phyloP scores from a whole-genome alignment of 257 asterid genomes.

The Jaltomata sinuosa region DNA sequence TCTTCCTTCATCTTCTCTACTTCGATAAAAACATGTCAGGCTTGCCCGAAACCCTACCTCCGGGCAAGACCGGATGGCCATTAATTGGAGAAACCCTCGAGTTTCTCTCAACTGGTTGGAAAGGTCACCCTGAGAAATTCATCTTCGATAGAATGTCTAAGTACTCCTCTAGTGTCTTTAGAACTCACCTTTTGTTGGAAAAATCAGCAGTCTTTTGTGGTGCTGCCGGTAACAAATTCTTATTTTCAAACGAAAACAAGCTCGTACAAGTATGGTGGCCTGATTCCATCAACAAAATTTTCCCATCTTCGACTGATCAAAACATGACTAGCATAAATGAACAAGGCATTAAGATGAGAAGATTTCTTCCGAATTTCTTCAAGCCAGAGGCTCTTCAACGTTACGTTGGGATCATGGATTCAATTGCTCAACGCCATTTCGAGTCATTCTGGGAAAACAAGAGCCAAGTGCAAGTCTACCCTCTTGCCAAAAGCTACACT shows the following conservation, averaged over 20 bases:
- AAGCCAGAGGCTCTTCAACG: constrained; percentile 52
- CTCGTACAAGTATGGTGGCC: constrained; percentile 61
- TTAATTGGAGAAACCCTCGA: constrained; percentile 43
- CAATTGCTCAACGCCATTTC: constrained; percentile 32
- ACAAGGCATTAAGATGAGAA: constrained; percentile 38
- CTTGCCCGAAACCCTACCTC: constrained; percentile 22
- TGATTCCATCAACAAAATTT: constrained; percentile 31
- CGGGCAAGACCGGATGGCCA: constrained; percentile 53
- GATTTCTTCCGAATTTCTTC: constrained; percentile 46
- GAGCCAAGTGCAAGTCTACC: constrained; percentile 23
- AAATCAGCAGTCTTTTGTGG: constrained; percentile 43
- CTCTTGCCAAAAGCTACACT: constrained; percentile 38
- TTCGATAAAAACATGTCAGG: constrained; percentile 15
- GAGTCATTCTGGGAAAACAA: constrained; percentile 36
- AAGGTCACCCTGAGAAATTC: constrained; percentile 11
- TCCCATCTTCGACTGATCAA: constrained; percentile 18
- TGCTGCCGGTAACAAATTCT: constrained; percentile 40
- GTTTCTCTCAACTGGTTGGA: constrained; percentile 1
- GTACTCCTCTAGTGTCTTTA: constrained; percentile 33
- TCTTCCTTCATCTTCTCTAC: constrained; percentile 29
- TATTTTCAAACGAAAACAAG: constrained; percentile 12
- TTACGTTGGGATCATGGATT: constrained; percentile 54
- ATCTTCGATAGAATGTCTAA: constrained; percentile 35
- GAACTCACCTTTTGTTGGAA: constrained; percentile 39
- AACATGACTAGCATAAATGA: constrained; percentile 20